Evolutionary conservation across 1,284 basidiomycete species (phyloP), one percentile per base, ranked within the genome.

Genomic region (Heterobasidion parviporum): DNA sequence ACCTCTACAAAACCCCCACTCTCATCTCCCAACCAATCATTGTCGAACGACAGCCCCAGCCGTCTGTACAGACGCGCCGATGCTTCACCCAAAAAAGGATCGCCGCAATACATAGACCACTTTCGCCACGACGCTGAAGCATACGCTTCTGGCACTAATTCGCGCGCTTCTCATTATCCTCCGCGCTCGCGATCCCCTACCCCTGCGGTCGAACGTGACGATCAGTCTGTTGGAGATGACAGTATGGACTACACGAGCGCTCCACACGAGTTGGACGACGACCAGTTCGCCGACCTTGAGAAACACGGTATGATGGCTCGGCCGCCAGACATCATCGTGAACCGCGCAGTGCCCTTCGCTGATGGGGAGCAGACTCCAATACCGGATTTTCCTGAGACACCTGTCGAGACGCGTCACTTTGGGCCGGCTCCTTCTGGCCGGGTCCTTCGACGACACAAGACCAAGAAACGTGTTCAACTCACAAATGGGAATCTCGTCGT

Each of bases 401-500:
- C 81, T 0, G 62, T 78, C 2, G 80, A 81, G 56, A 92, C 89
- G 6, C 82, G 83, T 54, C 92, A 95, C 69, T 95, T 89, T 69
- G 92, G 92, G 2, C 91, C 92, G 8, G 92, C 91, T 0, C 92
- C 92, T 0, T 71, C 78, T 5, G 92, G 92, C 32, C 77, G 92
- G 9, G 87, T 95, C 2, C 86, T 92, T 2, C 74, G 94, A 55
- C 75, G 94, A 56, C 87, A 94, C 76, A 93, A 93, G 74, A 96
- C 94, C 0, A 85, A 93, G 68, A 96, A 96, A 75, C 60, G 59
- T 12, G 56, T 61, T 26, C 56, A 57, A 61, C 75, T 96, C n/a
- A 94, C 91, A 72, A 87, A 91, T 60, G 94, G 94, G 2, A 94
- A 97, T 69, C 83, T 95, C 52, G 92, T 97, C 2, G 75, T 94